Percentiles rank a stretch among this genome's conserved stretches.
phyloP scores from a whole-genome alignment of 1,139 yeast species.

The Barnettozyma hawaiiensis region DNA sequence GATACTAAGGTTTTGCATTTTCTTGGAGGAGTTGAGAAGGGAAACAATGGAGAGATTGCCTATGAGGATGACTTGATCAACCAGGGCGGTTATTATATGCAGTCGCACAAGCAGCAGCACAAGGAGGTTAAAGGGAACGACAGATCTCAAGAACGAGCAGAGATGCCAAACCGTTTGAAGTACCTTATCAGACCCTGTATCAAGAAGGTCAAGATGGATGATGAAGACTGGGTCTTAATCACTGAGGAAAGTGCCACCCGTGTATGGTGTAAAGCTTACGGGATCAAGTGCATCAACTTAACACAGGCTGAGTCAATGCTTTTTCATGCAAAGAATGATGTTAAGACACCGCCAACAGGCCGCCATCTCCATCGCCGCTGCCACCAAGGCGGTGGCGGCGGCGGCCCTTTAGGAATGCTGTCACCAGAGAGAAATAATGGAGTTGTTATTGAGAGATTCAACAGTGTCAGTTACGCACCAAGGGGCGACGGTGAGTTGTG shows the following conservation, averaged over 20 bases:
- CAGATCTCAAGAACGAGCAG: slow-evolving; percentile 30
- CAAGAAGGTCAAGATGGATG: slow-evolving; percentile 39
- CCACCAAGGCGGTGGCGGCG: too few species aligned
- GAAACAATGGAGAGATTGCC: slow-evolving; percentile 17
- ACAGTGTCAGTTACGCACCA: slow-evolving; percentile 47
- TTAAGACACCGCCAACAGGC: background rate
- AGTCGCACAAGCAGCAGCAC: too few species aligned
- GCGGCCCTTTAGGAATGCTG: too few species aligned
- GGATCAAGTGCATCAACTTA: slow-evolving; percentile 45
- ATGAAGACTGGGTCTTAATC: slow-evolving; percentile 43
- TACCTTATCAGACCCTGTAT: slow-evolving; percentile 48
- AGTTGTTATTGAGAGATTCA: slow-evolving; percentile 39
- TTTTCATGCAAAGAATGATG: slow-evolving; percentile 8
- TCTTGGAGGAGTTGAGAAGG: background rate
- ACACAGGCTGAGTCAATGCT: slow-evolving; percentile 48
- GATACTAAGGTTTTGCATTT: background rate
- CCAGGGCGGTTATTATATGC: too few species aligned
- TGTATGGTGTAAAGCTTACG: slow-evolving; percentile 52
- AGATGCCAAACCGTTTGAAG: slow-evolving; percentile 44
- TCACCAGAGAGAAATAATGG: slow-evolving; percentile 6
- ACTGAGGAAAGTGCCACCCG: slow-evolving; percentile 50
- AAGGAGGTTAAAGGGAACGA: too few species aligned
- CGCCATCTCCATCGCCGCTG: too few species aligned
- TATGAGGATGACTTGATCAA: slow-evolving; percentile 10
- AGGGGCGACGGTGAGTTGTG: slow-evolving; percentile 49